Base-by-base conservation (phyloP, 1,284 basidiomycete species). In the Rhizopogon parksii region DNA sequence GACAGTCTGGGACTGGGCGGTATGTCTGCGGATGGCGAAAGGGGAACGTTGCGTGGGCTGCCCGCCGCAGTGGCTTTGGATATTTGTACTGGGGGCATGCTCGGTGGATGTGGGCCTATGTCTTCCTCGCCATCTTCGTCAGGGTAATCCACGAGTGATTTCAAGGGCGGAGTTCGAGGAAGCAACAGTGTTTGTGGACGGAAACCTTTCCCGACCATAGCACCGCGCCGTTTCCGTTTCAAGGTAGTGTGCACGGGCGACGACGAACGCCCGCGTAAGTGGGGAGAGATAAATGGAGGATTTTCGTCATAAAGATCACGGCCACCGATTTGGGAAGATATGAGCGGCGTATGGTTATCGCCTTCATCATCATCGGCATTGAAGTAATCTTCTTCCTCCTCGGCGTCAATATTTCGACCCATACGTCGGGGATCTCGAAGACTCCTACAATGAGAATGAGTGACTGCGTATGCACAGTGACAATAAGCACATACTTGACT, bases 321-420 rank as follows among this genome's bases (percentile, higher is more conserved):
- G 4, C 43, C 21, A 3, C 46, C 24, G 2, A 40, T 30, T 37
- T 36, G 35, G 14, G 45, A 19, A 4, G 34, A 35, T 19, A 12
- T 6, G 5, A 17, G 17, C n/a, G 51, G n/a, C 17, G n/a, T 4
- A 14, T 51, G 37, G 30, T 36, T 25, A 37, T 52, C n/a, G 25
- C 34, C 50, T 48, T 68, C 69, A 21, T 83, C 78, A 38, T 84
- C 81, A 34, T 90, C 88, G 50, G 83, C 78, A 59, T 93, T 91
- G 76, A 96, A 96, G 74, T 95, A 98, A 55, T 90, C 83, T 62
- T 97, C 83, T 62, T 97, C 93, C 59, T 93, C 89, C 59, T 85
- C 85, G 4, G 74, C 75, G 56, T 88, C 83, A 59, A 81, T 67
- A 50, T 69, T 64, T 59, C 81, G 74, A 55, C 76, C 73, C 62